Percentiles rank a stretch among this genome's conserved stretches.
Conservation (phyloP, 2,329 filamentous ascomycete species). For the Didymella arachidicola region DNA sequence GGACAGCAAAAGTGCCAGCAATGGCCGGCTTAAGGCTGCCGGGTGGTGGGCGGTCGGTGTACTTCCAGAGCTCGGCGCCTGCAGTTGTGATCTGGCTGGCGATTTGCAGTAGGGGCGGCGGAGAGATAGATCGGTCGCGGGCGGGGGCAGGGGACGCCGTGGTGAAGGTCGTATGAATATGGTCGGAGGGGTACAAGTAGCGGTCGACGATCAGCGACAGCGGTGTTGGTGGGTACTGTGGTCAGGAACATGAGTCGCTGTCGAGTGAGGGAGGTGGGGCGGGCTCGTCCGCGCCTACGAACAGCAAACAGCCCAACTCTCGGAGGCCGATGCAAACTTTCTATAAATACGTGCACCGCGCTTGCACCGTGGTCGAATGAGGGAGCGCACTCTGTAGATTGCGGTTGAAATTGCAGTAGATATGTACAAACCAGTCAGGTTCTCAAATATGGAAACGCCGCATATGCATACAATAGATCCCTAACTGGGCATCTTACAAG, state of each 20-base stretch:
- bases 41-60: conserved; percentile 56
- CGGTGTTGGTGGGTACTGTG: conserved; percentile 11
- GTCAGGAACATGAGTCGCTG: conserved; percentile 9
- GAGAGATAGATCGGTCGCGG: conserved; percentile 30
- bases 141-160: conserved; percentile 37
- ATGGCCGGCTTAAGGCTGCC: conserved; percentile 57
- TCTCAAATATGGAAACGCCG: neutral
- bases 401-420: neutral
- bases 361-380: neutral
- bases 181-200: conserved; percentile 14
- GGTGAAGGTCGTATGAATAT: conserved; percentile 14
- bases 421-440: conserved; percentile 6
- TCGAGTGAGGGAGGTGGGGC: conserved; percentile 4
- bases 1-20: conserved; percentile 57
- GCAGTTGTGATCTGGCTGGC: conserved; percentile 58
- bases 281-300: neutral
- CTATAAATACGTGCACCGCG: conserved; percentile 5
- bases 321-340: neutral
- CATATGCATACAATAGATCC: conserved; percentile 11
- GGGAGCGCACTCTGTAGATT: neutral
- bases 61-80: conserved; percentile 59
- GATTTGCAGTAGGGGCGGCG: conserved; percentile 50
- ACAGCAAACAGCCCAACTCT: neutral
- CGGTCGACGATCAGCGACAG: conserved; percentile 15
- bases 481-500: neutral